Base-by-base conservation (phyloP, 768 basidiomycete genomes). In the Cystofilobasidium bisporidii region DNA sequence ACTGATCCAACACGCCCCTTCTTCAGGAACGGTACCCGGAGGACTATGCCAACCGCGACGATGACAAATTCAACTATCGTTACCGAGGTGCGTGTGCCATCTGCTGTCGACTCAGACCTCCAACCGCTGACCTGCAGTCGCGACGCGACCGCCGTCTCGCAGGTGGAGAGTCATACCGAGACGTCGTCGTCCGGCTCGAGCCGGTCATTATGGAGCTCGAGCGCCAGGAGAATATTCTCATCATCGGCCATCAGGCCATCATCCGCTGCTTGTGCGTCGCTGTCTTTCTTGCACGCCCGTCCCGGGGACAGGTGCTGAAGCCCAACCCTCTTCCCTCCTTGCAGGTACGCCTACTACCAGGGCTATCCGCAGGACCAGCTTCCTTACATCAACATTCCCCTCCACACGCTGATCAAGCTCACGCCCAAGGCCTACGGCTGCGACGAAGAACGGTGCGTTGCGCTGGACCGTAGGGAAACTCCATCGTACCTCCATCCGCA, bases 151-250 rank as follows among this genome's bases (percentile, higher is more conserved):
- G n/a, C n/a, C n/a, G n/a, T n/a, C n/a, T 24, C 48, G 40, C 55
- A 81, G 82, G 85, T 24, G 96, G 96, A 64, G 96, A 99, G 79
- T 96, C 91, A 1, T 99, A 99, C 76, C 86, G 96, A 43, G 96
- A 99, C 74, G 94, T 99, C 33, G 91, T 96, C 17, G 84, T 90
- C 5, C 84, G 94, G 45, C 80, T 99, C 32, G 96, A 99, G 76
- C 96, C 96, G 28, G 88, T 98, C 62, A 99, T 99, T 72, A 97
- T 99, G 91, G 96, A 99, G 77, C 82, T 99, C 28, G 96, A 99
- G 77, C 82, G 96, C 64, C 96, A 98, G 77, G 89, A 94, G 77
- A 94, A 99, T 75, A 91, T 99, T 67, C 78, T 99, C 45, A 88
- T 99, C 71, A 87, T 99, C 40, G 92, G 93, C 0, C 96, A 99